Percentiles rank a stretch among this genome's conserved stretches.
Evolutionary conservation across 345 rosid species (phyloP).

Genomic region (Trapa incisa): DNA sequence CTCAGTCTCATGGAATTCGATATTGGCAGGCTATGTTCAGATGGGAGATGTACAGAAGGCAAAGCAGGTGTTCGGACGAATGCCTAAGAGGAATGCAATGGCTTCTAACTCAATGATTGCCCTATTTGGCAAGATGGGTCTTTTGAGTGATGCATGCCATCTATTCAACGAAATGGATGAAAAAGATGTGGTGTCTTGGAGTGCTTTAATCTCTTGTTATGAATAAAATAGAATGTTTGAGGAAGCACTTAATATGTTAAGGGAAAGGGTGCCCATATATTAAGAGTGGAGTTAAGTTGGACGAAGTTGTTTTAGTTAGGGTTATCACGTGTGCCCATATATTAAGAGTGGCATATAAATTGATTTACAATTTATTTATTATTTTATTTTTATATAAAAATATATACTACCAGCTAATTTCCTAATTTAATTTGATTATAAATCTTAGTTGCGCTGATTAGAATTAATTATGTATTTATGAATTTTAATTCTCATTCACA

Average conservation of each 20-base stretch:
- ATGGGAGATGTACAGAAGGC: constrained; percentile 34
- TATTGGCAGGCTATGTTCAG: constrained; percentile 39
- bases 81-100: constrained; percentile 36
- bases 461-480: no score
- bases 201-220: constrained; percentile 42
- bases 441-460: no score
- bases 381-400: no score
- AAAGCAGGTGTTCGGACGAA: constrained; percentile 20
- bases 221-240: constrained; percentile 32
- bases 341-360: constrained; percentile 4
- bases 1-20: constrained; percentile 49
- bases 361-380: no score
- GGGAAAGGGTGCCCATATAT: constrained; percentile 17
- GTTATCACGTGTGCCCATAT: constrained; percentile 33
- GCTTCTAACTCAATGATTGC: constrained; percentile 57
- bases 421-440: no score
- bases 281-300: constrained; percentile 18
- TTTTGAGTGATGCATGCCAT: constrained; percentile 25
- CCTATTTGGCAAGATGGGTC: constrained; percentile 32
- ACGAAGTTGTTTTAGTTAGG: constrained; percentile 37
- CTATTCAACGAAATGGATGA: constrained; percentile 28
- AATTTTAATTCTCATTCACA: no score
- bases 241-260: constrained; percentile 29
- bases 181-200: constrained; percentile 51
- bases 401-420: no score